Evolutionary conservation across 192 early-diverging fungal genomes (phyloP).

Genomic region (Fimicolochytrium jonesii): DNA sequence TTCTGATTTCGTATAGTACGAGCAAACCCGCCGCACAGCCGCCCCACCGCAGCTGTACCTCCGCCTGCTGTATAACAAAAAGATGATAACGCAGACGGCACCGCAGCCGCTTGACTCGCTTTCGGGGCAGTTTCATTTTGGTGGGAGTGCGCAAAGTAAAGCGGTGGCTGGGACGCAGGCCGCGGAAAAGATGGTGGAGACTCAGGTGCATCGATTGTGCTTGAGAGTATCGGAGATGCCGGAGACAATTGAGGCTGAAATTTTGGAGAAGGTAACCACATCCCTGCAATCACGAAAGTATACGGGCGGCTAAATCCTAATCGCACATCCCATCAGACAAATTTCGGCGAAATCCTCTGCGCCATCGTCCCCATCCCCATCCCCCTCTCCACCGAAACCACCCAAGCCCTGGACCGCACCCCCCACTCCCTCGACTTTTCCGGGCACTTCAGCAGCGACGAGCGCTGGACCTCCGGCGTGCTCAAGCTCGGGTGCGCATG

Average conservation of each 20-base stretch:
- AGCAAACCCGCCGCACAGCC: slow-evolving; percentile 37
- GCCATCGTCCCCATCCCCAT: slow-evolving; percentile 2
- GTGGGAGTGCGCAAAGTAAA: neutral
- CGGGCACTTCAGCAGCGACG: slow-evolving; percentile 29
- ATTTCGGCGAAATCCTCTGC: neutral
- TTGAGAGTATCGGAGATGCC: slow-evolving; percentile 42
- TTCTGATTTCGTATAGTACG: slow-evolving; percentile 21
- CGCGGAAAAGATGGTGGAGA: neutral
- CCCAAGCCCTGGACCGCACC: neutral
- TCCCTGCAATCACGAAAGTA: too few relatives aligned
- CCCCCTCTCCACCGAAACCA: neutral
- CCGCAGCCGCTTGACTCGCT: slow-evolving; percentile 30
- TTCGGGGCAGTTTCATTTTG: neutral
- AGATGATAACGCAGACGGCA: slow-evolving; percentile 41
- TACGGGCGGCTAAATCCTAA: neutral
- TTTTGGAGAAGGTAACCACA: slow-evolving; percentile 40
- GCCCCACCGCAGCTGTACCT: slow-evolving; percentile 28
- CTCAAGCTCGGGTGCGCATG: slow-evolving; percentile 34
- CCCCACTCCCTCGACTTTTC: slow-evolving; percentile 10
- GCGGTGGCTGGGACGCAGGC: neutral
- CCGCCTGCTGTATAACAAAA: slow-evolving; percentile 40
- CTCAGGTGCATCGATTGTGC: slow-evolving; percentile 16
- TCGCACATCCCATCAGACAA: neutral
- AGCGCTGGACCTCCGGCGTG: slow-evolving; percentile 30
- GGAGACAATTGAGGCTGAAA: slow-evolving; percentile 32